These are phyloP conservation scores for Ustilago nuda DNA, from an alignment of 1,284 basidiomycete genomes.

Conservation along the genomic window DNA sequence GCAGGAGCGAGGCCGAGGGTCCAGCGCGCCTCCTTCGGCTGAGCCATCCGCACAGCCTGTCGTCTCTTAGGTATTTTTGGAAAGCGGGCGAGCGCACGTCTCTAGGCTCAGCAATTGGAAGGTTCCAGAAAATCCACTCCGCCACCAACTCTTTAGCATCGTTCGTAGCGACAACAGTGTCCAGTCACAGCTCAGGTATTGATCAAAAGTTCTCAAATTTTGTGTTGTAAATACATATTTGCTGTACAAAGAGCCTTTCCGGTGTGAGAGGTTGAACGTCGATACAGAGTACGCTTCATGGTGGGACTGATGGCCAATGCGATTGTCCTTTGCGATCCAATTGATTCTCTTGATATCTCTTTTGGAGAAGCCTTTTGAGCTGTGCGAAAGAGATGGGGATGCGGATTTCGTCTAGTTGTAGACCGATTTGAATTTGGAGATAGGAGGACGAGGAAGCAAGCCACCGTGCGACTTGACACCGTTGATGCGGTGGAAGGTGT, in stretches of 20 bases:
- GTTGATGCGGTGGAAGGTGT: constrained; percentile 84
- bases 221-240: constrained; percentile 14
- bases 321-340: constrained; percentile 21
- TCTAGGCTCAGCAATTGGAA: constrained; percentile 4
- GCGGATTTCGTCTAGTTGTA: constrained; percentile 46
- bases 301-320: constrained; percentile 4
- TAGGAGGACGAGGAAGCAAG: constrained; percentile 60
- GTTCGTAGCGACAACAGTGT: neutral
- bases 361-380: neutral
- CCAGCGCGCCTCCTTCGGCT: constrained; percentile 1
- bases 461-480: constrained; percentile 68
- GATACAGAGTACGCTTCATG: neutral
- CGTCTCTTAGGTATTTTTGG: neutral
- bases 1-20: constrained; percentile 1
- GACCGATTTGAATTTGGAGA: constrained; percentile 54
- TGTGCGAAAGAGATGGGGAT: neutral
- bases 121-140: constrained; percentile 9
- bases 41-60: constrained; percentile 12
- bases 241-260: constrained; percentile 12
- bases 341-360: neutral
- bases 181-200: neutral
- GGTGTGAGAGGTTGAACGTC: neutral
- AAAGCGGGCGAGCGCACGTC: neutral
- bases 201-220: neutral
- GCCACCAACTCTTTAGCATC: constrained; percentile 4